Evolutionary conservation across 192 early-diverging fungal species (phyloP).

Genomic region (Chytriomyces sp.): DNA sequence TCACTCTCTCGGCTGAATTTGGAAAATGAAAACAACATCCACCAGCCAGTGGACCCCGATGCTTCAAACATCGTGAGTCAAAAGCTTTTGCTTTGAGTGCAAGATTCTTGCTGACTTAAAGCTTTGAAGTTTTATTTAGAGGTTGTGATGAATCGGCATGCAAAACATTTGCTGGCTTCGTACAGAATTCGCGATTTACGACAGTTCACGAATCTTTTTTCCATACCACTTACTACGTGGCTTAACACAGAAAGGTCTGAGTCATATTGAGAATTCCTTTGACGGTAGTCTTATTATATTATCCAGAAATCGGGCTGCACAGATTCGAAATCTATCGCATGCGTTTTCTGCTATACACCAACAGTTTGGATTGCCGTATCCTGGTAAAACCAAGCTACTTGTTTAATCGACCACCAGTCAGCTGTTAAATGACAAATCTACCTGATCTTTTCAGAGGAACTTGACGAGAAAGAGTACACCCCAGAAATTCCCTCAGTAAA

Average conservation of each 20-base stretch:
- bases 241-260: conserved; percentile 36
- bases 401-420: not conserved
- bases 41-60: not conserved
- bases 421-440: not conserved
- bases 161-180: conserved; percentile 30
- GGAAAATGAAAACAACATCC: not conserved
- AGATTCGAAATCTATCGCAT: conserved; percentile 25
- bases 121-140: conserved; percentile 40
- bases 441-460: not conserved
- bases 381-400: conserved; percentile 25
- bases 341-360: conserved; percentile 42
- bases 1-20: not conserved
- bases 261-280: conserved; percentile 7
- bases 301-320: conserved; percentile 19
- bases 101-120: not conserved
- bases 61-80: not conserved
- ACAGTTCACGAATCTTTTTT: conserved; percentile 36
- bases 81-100: not conserved
- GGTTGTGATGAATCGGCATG: conserved; percentile 44
- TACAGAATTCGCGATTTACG: conserved; percentile 36
- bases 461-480: conserved; percentile 5
- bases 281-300: not conserved
- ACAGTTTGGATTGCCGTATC: conserved; percentile 47
- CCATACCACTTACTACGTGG: conserved; percentile 38
- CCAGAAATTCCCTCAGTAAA: not conserved